Evolutionary conservation across 2,329 filamentous ascomycete genomes (phyloP).

Genomic region (Stromatinia cepivora): DNA sequence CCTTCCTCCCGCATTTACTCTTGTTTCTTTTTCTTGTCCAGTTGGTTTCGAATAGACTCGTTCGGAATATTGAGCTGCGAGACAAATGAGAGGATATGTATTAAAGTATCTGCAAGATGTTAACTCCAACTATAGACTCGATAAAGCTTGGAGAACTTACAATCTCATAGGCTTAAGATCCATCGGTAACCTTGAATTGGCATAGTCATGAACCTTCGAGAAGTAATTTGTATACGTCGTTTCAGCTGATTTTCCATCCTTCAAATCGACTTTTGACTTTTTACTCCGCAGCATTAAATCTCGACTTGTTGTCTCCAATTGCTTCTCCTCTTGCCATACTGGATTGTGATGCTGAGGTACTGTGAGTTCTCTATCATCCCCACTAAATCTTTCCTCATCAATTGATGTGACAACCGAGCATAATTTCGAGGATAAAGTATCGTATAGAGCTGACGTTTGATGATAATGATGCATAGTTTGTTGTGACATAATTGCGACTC

Average conservation of each 20-base stretch:
- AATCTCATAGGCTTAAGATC: conserved; percentile 67
- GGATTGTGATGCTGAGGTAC: conserved; percentile 30
- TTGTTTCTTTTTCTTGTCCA: conserved; percentile 63
- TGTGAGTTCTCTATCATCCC: conserved; percentile 55
- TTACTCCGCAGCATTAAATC: conserved; percentile 32
- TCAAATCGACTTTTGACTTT: conserved; percentile 41
- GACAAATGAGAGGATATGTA: conserved; percentile 74
- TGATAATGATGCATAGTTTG: conserved; percentile 48
- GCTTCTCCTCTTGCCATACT: conserved; percentile 33
- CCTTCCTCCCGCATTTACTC: conserved; percentile 69
- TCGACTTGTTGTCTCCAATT: conserved; percentile 22
- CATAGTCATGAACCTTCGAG: conserved; percentile 75
- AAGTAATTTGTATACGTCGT: conserved; percentile 60
- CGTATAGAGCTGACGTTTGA: conserved; percentile 52
- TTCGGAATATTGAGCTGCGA: conserved; percentile 77
- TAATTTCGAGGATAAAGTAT: conserved; percentile 62
- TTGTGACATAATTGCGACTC: conserved; percentile 47
- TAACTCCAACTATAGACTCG: conserved; percentile 2
- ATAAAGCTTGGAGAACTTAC: conserved; percentile 41
- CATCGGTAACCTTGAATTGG: conserved; percentile 71
- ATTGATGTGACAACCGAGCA: conserved; percentile 71
- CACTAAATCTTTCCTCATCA: conserved; percentile 58
- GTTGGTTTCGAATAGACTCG: conserved; percentile 68
- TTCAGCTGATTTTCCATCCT: conserved; percentile 42
- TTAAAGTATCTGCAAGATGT: conserved; percentile 58